Evolutionary conservation across 257 asterid genomes (phyloP).

Genomic region (Anisodus tanguticus): DNA sequence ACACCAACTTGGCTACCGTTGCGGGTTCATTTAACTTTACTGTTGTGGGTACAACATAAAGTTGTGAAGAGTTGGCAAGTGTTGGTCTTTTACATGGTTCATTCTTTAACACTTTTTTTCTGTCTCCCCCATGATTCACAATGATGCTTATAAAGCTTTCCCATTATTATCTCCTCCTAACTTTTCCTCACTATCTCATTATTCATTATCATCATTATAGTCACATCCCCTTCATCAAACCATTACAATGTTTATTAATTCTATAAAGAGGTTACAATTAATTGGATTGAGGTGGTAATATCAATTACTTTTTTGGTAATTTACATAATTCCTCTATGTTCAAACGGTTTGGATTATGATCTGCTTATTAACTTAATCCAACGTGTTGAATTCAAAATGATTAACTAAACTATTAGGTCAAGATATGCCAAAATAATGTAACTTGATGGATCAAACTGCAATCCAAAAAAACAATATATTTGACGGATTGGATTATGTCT

Average conservation of each 20-base stretch:
- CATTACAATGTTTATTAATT: neutral
- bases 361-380: neutral
- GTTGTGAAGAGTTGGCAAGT: slow-evolving; percentile 19
- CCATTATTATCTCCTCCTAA: neutral
- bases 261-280: neutral
- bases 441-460: neutral
- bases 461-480: neutral
- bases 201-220: slow-evolving; percentile 36
- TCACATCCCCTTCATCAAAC: slow-evolving; percentile 33
- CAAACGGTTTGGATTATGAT: neutral
- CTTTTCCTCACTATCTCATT: slow-evolving; percentile 8
- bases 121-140: slow-evolving; percentile 1
- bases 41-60: slow-evolving; percentile 23
- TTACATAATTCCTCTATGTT: rapidly evolving
- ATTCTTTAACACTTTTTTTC: slow-evolving; percentile 10
- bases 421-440: neutral
- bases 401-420: neutral
- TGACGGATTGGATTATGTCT: neutral
- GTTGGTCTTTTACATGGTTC: slow-evolving; percentile 18
- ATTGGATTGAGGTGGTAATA: neutral
- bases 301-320: neutral
- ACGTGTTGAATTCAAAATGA: neutral
- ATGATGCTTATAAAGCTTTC: neutral
- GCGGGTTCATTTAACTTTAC: too few relatives aligned
- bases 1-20: too few relatives aligned